These are phyloP conservation scores for Penstemon eatonii DNA, from an alignment of 257 asterid species.

Conservation along the genomic window DNA sequence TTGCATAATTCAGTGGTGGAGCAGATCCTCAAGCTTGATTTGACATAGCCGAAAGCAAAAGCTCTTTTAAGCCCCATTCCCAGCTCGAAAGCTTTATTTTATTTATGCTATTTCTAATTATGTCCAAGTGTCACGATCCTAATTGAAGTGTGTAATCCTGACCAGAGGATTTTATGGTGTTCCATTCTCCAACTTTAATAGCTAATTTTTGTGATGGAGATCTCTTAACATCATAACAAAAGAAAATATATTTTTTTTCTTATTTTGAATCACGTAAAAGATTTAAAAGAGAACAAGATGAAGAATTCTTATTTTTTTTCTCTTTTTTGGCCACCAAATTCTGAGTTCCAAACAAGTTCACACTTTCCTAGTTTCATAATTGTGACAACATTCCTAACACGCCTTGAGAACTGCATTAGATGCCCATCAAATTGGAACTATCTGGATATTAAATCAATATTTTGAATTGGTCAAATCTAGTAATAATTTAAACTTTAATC, in stretches of 20 bases:
- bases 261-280: too few relatives aligned
- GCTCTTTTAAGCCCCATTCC: constrained; percentile 5
- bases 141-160: too few relatives aligned
- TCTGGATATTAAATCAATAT: not conserved
- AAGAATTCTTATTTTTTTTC: too few relatives aligned
- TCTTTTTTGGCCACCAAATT: too few relatives aligned
- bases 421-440: constrained; percentile 5
- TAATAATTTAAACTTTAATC: not conserved
- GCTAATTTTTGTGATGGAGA: too few relatives aligned
- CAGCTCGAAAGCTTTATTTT: not conserved
- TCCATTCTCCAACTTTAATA: too few relatives aligned
- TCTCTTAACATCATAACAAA: too few relatives aligned
- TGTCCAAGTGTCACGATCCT: not conserved
- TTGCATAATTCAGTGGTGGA: not conserved
- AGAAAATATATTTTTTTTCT: too few relatives aligned
- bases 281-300: too few relatives aligned
- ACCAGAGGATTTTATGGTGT: too few relatives aligned
- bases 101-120: not conserved
- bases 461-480: constrained; percentile 26
- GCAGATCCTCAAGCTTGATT: not conserved
- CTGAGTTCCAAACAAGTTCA: too few relatives aligned
- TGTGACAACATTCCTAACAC: constrained; percentile 4
- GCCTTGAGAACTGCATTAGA: not conserved
- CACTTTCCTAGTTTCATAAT: too few relatives aligned
- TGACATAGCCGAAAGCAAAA: constrained; percentile 15